Percentiles rank a stretch among this genome's conserved stretches.
phyloP scores from a whole-genome alignment of 768 basidiomycete genomes.

The Mycena floridula region DNA sequence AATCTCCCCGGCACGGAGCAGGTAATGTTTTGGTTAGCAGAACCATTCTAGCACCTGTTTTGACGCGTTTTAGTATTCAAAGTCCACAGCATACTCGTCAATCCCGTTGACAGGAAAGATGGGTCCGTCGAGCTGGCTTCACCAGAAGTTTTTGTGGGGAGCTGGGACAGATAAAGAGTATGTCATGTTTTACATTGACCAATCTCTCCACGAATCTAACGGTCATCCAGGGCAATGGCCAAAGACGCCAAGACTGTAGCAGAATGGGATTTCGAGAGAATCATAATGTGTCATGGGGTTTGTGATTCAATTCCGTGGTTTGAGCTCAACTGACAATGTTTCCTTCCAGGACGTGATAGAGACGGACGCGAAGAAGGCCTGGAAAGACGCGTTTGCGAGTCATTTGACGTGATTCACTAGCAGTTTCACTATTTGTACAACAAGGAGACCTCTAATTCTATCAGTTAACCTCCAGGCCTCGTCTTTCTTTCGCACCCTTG shows the following conservation, averaged over 20 bases:
- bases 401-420: too few species aligned
- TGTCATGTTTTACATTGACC: constrained; percentile 13
- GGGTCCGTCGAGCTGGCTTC: constrained; percentile 30
- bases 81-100: constrained; percentile 20
- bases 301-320: background rate
- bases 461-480: too few species aligned
- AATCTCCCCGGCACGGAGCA: constrained; percentile 80
- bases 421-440: too few species aligned
- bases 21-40: constrained; percentile 21
- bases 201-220: background rate
- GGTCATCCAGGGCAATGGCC: constrained; percentile 41
- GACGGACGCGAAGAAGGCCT: constrained; percentile 40
- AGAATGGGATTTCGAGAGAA: constrained; percentile 67
- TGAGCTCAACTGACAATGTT: background rate
- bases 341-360: constrained; percentile 46
- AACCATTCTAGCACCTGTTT: background rate
- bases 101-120: constrained; percentile 21
- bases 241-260: constrained; percentile 59
- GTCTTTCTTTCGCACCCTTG: too few species aligned
- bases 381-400: constrained; percentile 28
- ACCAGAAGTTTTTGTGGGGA: constrained; percentile 26
- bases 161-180: constrained; percentile 32
- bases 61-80: constrained; percentile 33
- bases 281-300: constrained; percentile 65
- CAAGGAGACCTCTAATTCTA: too few species aligned